Percentiles rank a stretch among this genome's conserved stretches.
These are phyloP conservation scores for Aphanomyces invadans DNA, from an alignment of 352 stramenopile genomes.

Conservation along the genomic window DNA sequence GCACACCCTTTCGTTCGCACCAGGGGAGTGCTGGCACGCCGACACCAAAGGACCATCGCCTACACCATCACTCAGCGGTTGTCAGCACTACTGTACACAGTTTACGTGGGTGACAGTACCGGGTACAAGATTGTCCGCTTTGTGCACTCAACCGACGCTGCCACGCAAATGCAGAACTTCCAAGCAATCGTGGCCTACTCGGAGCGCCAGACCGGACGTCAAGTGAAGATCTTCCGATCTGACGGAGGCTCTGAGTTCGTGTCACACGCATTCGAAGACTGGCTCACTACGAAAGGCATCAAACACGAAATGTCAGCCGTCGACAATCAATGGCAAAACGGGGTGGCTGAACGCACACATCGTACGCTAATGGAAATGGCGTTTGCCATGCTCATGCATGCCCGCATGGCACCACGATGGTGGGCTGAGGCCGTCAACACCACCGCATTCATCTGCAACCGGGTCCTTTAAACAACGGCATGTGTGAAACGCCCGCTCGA, in stretches of 20 bases:
- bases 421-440: constrained; percentile 32
- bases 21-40: constrained; percentile 12
- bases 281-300: constrained; percentile 27
- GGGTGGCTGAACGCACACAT: constrained; percentile 32
- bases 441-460: constrained; percentile 30
- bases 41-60: constrained; percentile 7
- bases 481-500: constrained; percentile 25
- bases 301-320: constrained; percentile 28
- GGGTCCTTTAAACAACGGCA: constrained; percentile 7
- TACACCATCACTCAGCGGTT: background rate
- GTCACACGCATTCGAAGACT: constrained; percentile 24
- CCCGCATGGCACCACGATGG: constrained; percentile 24
- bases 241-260: constrained; percentile 31
- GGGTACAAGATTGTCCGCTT: constrained; percentile 7
- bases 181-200: background rate
- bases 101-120: constrained; percentile 9
- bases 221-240: constrained; percentile 27
- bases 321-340: constrained; percentile 34
- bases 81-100: constrained; percentile 4
- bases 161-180: constrained; percentile 7
- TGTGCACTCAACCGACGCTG: constrained; percentile 8
- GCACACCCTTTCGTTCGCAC: background rate
- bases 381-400: constrained; percentile 29
- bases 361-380: constrained; percentile 28
- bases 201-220: constrained; percentile 26